Evolutionary conservation across 208 protist genomes (phyloP).

Genomic region (Balamuthia mandrillaris): DNA sequence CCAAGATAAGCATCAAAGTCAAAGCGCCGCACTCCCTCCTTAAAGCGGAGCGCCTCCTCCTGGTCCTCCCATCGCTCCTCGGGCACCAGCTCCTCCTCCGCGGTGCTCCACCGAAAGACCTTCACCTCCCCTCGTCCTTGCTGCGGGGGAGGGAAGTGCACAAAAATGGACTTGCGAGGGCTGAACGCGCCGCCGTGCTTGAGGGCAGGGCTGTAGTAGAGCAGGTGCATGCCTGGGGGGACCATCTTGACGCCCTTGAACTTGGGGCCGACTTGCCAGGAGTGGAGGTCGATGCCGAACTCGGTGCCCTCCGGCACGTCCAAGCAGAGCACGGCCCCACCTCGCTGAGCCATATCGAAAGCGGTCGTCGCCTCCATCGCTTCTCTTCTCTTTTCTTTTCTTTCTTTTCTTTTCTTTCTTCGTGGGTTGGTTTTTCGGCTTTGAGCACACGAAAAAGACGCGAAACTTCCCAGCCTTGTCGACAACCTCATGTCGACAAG

Average conservation of each 20-base stretch:
- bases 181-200: too few species aligned
- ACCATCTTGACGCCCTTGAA: conserved; percentile 26
- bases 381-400: too few species aligned
- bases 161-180: too few species aligned
- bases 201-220: background rate
- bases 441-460: too few species aligned
- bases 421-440: too few species aligned
- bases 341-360: background rate
- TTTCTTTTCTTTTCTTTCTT: too few species aligned
- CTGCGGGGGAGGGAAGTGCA: too few species aligned
- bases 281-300: background rate
- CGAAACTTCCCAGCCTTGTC: too few species aligned
- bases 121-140: background rate
- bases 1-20: background rate
- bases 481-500: too few species aligned
- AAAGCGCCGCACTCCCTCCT: background rate
- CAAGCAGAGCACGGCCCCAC: background rate
- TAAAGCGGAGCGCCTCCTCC: background rate
- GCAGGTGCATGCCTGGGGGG: background rate
- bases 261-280: background rate
- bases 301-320: background rate
- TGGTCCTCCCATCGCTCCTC: background rate
- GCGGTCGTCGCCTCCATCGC: background rate
- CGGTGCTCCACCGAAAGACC: background rate
- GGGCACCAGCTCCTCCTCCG: background rate